Base-by-base conservation (phyloP, 257 asterid genomes). In the Lycium ferocissimum region DNA sequence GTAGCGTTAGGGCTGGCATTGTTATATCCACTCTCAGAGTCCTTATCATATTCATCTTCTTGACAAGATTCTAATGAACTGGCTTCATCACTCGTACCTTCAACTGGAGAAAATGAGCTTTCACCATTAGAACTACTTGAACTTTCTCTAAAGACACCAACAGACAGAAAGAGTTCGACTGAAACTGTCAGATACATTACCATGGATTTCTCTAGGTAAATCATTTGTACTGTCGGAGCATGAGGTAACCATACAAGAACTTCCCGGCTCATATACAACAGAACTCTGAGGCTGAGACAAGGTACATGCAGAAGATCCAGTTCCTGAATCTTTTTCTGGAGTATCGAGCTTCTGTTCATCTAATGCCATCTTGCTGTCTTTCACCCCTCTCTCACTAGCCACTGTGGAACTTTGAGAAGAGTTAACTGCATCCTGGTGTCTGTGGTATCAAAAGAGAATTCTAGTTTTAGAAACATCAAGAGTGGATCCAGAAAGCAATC, bases 351-450 rank as follows among this genome's bases (percentile, higher is more conserved):
- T 89, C 70, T 84, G 88, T 54, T 62, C 82, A 80, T 86, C 87
- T 78, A 62, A 49, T 54, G 83, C 83, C 18, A 75, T 82, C 83
- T 71, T 84, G 73, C 82, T 57, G 80, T 86, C 83, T 85, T 83
- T 87, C 82, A 79, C 67, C 79, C 85, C 79, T 70, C 43, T 73
- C 47, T 69, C 81, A 66, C 59, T 65, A 69, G 81, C 83, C 87
- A 85, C 85, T 47, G 49, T 56, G 37, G 88, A 86, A 87, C 85
- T 89, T 88, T 79, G 92, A 90, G 86, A 40, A 85, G 84, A 84
- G 80, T 82, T 80, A 80, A 67, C 89, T 72, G 89, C 86, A 84
- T 86, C 78, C 79, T 57, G 91, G 73, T 69, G 82, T 89, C 98
- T 78, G 47, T 20, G 47, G 82, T 51, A 78, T 53, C 65, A 53